These are phyloP conservation scores for Pythium rishiriense DNA, from an alignment of 352 stramenopile genomes.

Conservation along the genomic window DNA sequence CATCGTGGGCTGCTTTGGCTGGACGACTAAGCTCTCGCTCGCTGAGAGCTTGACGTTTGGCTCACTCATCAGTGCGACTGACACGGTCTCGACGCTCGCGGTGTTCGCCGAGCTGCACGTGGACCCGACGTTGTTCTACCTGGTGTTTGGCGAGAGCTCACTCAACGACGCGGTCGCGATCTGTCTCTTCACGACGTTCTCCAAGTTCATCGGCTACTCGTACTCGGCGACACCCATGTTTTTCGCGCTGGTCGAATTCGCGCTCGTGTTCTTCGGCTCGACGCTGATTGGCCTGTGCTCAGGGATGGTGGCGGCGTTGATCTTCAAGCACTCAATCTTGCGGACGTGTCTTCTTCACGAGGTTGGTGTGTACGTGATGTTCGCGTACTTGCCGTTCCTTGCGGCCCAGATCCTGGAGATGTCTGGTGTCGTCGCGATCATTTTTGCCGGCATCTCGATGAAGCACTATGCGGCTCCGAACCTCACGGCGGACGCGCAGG, in stretches of 20 bases:
- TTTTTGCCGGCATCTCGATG: constrained; percentile 92
- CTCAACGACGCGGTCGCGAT: constrained; percentile 95
- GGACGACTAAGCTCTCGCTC: constrained; percentile 78
- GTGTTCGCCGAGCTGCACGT: constrained; percentile 91
- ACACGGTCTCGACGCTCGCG: constrained; percentile 92
- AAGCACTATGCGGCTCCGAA: constrained; percentile 91
- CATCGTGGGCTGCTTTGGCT: constrained; percentile 56
- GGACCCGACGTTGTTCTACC: constrained; percentile 93
- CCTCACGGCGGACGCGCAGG: constrained; percentile 72
- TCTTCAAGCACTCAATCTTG: constrained; percentile 93
- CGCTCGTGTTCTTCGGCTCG: constrained; percentile 87
- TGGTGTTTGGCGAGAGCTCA: constrained; percentile 95
- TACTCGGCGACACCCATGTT: constrained; percentile 78
- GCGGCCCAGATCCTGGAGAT: constrained; percentile 73
- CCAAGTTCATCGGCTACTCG: constrained; percentile 90
- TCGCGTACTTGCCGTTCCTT: constrained; percentile 82
- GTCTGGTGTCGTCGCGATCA: constrained; percentile 92
- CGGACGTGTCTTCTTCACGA: constrained; percentile 86
- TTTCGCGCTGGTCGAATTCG: constrained; percentile 88
- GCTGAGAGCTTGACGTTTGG: constrained; percentile 91
- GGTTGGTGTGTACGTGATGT: constrained; percentile 88
- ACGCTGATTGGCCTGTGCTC: constrained; percentile 87
- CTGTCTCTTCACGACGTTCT: constrained; percentile 92
- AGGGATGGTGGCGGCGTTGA: constrained; percentile 77
- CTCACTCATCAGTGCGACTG: constrained; percentile 91